These are phyloP conservation scores for Yarrowia bubula DNA, from an alignment of 805 yeast species.

Conservation along the genomic window DNA sequence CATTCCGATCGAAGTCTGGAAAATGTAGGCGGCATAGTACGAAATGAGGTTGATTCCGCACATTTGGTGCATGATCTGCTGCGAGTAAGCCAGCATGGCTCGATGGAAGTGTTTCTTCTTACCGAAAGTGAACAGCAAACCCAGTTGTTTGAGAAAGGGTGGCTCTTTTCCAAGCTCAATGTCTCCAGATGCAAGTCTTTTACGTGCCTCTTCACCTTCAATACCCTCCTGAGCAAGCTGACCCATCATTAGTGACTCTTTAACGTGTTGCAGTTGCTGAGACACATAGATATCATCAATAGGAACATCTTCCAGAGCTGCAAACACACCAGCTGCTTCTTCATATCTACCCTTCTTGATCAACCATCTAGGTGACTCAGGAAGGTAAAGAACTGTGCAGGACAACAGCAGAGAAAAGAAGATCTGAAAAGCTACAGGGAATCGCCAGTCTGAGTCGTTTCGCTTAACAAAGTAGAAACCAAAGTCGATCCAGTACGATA, in stretches of 20 bases:
- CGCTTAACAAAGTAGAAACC: slow-evolving; percentile 42
- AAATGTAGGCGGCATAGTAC: slow-evolving; percentile 83
- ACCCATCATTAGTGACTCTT: background rate
- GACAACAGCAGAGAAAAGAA: background rate
- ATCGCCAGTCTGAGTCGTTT: slow-evolving; percentile 32
- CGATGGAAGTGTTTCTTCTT: background rate
- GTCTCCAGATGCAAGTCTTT: background rate
- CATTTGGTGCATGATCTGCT: slow-evolving; percentile 68
- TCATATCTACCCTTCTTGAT: slow-evolving; percentile 1
- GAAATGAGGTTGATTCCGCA: slow-evolving; percentile 88
- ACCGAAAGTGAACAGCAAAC: background rate
- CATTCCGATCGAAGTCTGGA: slow-evolving; percentile 59
- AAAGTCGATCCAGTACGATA: slow-evolving; percentile 51
- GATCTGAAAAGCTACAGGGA: background rate
- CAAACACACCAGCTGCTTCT: slow-evolving; percentile 3
- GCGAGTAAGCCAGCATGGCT: slow-evolving; percentile 38
- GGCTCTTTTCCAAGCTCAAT: slow-evolving; percentile 5
- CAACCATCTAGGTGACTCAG: slow-evolving; percentile 5
- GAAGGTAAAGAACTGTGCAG: background rate
- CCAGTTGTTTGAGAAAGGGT: background rate
- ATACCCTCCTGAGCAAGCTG: background rate
- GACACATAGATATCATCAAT: background rate
- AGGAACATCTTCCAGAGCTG: background rate
- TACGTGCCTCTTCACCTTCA: background rate
- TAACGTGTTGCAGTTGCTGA: background rate